These are phyloP conservation scores for Daldinia bambusicola DNA, from an alignment of 495 filamentous ascomycete species.

Conservation along the genomic window DNA sequence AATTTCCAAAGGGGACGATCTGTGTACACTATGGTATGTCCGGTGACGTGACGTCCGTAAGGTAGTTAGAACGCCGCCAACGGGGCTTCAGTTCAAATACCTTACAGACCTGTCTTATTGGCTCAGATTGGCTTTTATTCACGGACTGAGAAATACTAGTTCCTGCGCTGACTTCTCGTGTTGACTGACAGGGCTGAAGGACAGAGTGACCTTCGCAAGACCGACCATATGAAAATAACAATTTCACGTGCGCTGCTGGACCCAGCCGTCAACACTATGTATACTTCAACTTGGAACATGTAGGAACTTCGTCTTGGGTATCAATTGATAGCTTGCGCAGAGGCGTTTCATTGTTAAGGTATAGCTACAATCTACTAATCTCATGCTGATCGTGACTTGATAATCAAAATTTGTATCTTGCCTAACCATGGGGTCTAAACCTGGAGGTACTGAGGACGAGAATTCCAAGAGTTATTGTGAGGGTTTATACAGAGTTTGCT, in stretches of 20 bases:
- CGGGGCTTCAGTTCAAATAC: neutral
- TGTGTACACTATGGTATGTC: conserved; percentile 11
- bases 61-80: conserved; percentile 4
- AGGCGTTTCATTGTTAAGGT: neutral
- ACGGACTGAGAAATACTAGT: neutral
- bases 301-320: neutral
- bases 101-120: too few species aligned
- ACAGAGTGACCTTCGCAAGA: neutral
- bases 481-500: neutral
- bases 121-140: too few species aligned
- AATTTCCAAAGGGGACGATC: neutral
- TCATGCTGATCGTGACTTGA: neutral
- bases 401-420: neutral
- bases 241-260: neutral
- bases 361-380: neutral
- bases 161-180: neutral
- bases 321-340: neutral
- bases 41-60: conserved; percentile 11
- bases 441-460: neutral
- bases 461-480: neutral
- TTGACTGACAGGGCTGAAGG: neutral
- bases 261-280: neutral
- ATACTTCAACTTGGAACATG: neutral
- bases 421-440: neutral
- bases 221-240: neutral